Conservation (phyloP, 805 yeast species). For the Spathaspora hagerdaliae region DNA sequence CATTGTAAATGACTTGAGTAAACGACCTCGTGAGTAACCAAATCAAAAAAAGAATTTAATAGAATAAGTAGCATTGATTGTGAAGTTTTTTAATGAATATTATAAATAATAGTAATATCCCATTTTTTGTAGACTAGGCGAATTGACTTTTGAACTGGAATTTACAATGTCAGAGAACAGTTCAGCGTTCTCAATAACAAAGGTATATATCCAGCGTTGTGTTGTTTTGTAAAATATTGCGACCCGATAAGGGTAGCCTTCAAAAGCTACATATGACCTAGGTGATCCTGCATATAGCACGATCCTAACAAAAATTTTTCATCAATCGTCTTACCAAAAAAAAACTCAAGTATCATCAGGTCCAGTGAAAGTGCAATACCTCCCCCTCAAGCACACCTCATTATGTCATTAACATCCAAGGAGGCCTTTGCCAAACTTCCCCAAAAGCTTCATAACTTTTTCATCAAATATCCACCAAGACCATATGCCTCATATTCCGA, state of each 20-base stretch:
- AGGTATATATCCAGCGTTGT: no score
- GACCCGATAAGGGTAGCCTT: no score
- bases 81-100: background rate
- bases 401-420: constrained; percentile 29
- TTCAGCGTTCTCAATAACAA: no score
- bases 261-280: no score
- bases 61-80: background rate
- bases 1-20: constrained; percentile 30
- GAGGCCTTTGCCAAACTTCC: constrained; percentile 64
- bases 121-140: no score
- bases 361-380: background rate
- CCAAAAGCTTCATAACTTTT: constrained; percentile 63
- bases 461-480: constrained; percentile 78
- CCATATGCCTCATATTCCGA: constrained; percentile 67
- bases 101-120: no score
- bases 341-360: background rate
- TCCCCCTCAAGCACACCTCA: background rate
- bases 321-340: background rate
- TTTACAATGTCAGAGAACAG: background rate
- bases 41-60: no score
- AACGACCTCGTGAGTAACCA: no score
- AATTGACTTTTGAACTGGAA: no score
- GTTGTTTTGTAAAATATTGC: no score
- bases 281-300: background rate
- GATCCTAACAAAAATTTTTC: background rate